phyloP scores from a whole-genome alignment of 805 yeast species.

The Schwanniomyces polymorphus region DNA sequence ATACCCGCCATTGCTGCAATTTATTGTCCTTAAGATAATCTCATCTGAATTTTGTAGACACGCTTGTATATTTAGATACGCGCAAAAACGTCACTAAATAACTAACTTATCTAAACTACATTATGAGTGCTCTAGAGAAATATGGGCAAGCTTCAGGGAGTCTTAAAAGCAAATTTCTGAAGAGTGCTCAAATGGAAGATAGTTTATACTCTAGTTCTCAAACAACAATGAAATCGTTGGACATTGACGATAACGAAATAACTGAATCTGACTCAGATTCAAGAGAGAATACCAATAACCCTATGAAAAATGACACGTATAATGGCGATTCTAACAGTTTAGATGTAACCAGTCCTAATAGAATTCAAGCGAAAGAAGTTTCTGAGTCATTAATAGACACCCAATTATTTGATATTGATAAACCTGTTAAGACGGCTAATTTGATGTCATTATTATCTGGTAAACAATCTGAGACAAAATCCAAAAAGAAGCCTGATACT shows the following conservation, averaged over 20 bases:
- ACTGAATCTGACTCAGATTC: slow-evolving; percentile 9
- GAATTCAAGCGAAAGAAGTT: background rate
- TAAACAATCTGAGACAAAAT: slow-evolving; percentile 8
- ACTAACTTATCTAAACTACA: background rate
- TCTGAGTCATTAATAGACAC: background rate
- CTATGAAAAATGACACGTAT: background rate
- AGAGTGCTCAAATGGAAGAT: background rate
- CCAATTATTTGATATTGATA: background rate
- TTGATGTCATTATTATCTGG: slow-evolving; percentile 16
- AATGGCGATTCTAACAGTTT: background rate
- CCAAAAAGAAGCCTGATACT: background rate
- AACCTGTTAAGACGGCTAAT: slow-evolving; percentile 1
- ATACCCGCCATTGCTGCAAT: slow-evolving; percentile 17
- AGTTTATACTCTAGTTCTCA: slow-evolving; percentile 1
- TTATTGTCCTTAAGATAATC: background rate
- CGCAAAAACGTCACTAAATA: background rate
- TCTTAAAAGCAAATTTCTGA: background rate
- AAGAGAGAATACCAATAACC: background rate
- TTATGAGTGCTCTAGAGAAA: background rate
- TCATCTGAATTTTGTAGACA: background rate
- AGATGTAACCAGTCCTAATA: background rate
- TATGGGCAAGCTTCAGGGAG: background rate
- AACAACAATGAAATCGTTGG: background rate
- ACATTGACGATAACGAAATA: slow-evolving; percentile 8
- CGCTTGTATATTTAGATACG: background rate